These are phyloP conservation scores for Bruguiera gymnorhiza DNA, from an alignment of 345 rosid species.

Conservation along the genomic window DNA sequence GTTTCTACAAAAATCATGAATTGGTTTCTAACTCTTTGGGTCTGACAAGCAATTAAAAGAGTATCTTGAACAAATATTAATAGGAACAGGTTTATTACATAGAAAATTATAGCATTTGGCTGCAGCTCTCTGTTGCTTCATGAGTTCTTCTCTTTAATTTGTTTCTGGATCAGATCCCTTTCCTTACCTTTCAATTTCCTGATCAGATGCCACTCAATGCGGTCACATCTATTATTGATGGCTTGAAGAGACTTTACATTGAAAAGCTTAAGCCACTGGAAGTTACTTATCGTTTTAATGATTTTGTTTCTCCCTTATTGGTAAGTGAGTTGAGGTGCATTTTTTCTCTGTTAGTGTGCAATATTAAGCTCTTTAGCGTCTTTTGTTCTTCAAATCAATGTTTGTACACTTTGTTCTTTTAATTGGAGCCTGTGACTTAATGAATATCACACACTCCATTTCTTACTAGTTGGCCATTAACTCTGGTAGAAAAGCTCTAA, in stretches of 20 bases:
- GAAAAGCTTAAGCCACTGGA: slow-evolving; percentile 33
- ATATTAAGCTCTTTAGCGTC: background rate
- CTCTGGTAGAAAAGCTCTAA: background rate
- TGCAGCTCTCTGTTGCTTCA: too few relatives aligned
- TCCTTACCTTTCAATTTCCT: slow-evolving; percentile 2
- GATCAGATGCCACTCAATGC: slow-evolving; percentile 41
- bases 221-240: slow-evolving; percentile 31
- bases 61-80: too few relatives aligned
- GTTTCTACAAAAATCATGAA: too few relatives aligned
- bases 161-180: background rate
- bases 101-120: too few relatives aligned
- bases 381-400: background rate
- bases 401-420: background rate
- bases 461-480: background rate
- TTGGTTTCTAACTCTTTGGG: too few relatives aligned
- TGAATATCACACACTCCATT: background rate
- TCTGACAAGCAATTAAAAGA: too few relatives aligned
- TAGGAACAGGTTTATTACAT: too few relatives aligned
- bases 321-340: slow-evolving; percentile 12
- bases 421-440: too few relatives aligned
- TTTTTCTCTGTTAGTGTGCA: background rate
- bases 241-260: slow-evolving; percentile 26
- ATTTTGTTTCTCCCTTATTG: slow-evolving; percentile 30
- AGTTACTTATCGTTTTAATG: slow-evolving; percentile 28
- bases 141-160: background rate